Percentiles rank a stretch among this genome's conserved stretches.
These are phyloP conservation scores for Saprolegnia diclina DNA, from an alignment of 352 stramenopile genomes.

Conservation along the genomic window DNA sequence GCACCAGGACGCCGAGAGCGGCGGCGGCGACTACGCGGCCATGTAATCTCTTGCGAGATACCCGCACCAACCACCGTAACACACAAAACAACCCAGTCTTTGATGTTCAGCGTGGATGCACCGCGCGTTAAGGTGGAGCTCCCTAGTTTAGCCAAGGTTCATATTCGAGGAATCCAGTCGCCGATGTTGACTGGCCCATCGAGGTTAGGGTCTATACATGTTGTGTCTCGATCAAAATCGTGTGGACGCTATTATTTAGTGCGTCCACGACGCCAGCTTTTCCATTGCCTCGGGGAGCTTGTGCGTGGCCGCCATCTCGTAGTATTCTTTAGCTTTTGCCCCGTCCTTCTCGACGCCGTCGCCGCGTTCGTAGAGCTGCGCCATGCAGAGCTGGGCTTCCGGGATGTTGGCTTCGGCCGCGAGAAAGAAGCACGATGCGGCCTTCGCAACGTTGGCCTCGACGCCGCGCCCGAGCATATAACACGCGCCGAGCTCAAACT, in stretches of 20 bases:
- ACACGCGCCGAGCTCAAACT: slow-evolving; percentile 79
- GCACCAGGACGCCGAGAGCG: slow-evolving; percentile 15
- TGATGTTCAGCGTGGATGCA: neutral
- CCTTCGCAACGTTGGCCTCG: slow-evolving; percentile 40
- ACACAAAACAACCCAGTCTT: neutral
- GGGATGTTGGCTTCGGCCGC: slow-evolving; percentile 53
- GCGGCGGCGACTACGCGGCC: slow-evolving; percentile 24
- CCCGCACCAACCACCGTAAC: slow-evolving; percentile 1
- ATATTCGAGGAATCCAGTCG: no score
- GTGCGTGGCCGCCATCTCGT: slow-evolving; percentile 53
- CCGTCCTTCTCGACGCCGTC: slow-evolving; percentile 42
- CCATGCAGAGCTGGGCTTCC: slow-evolving; percentile 69
- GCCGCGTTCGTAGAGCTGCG: slow-evolving; percentile 64
- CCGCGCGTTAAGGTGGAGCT: neutral
- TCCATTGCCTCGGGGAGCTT: slow-evolving; percentile 46
- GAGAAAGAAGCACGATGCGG: slow-evolving; percentile 66
- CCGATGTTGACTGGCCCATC: no score
- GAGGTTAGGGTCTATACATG: no score
- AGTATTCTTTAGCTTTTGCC: slow-evolving; percentile 71
- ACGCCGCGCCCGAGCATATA: slow-evolving; percentile 56
- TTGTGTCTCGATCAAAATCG: no score
- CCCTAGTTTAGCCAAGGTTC: no score
- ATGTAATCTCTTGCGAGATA: no score
- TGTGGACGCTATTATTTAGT: slow-evolving; percentile 7
- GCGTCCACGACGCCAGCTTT: slow-evolving; percentile 34